A percentile compares a stretch with the other conserved stretches of the same genome.
These are phyloP conservation scores for Pezicula rhizophila DNA, from an alignment of 2,329 filamentous ascomycete genomes.

Conservation along the genomic window DNA sequence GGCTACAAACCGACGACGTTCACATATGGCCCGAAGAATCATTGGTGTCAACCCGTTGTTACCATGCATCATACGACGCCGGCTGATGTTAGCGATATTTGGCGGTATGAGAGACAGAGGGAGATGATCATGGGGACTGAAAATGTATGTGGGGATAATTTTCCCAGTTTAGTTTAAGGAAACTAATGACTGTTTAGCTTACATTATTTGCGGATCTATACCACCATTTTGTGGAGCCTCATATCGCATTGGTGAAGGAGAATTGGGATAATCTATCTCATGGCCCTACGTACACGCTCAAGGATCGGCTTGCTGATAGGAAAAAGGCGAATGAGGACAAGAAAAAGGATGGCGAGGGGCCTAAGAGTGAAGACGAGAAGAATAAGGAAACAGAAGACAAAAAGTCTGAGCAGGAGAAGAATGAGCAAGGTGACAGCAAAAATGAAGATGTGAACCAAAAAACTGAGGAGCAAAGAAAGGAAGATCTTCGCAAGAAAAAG, in stretches of 20 bases:
- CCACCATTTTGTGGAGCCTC: slow-evolving; percentile 39
- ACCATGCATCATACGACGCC: slow-evolving; percentile 51
- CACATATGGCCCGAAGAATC: slow-evolving; percentile 24
- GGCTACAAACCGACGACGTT: slow-evolving; percentile 48
- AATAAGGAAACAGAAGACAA: neutral
- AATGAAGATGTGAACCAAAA: too few species aligned
- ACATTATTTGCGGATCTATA: slow-evolving; percentile 36
- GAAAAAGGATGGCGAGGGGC: neutral
- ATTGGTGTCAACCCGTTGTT: slow-evolving; percentile 52
- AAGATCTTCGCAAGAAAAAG: too few species aligned
- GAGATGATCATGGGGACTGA: slow-evolving; percentile 7
- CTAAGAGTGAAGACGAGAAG: neutral
- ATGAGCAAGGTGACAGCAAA: neutral
- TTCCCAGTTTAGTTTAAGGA: neutral
- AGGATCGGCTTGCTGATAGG: neutral
- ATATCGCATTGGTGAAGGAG: slow-evolving; percentile 34
- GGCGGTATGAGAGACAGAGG: slow-evolving; percentile 43
- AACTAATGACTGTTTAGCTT: neutral
- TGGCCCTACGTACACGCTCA: slow-evolving; percentile 38
- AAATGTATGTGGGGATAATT: slow-evolving; percentile 6
- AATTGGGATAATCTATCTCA: slow-evolving; percentile 50
- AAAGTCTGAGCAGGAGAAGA: neutral
- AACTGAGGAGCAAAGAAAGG: too few species aligned
- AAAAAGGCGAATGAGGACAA: neutral
- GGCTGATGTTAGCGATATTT: slow-evolving; percentile 44